These are phyloP conservation scores for Hypoxylon sp. DNA, from an alignment of 2,329 filamentous ascomycete species.

Conservation along the genomic window DNA sequence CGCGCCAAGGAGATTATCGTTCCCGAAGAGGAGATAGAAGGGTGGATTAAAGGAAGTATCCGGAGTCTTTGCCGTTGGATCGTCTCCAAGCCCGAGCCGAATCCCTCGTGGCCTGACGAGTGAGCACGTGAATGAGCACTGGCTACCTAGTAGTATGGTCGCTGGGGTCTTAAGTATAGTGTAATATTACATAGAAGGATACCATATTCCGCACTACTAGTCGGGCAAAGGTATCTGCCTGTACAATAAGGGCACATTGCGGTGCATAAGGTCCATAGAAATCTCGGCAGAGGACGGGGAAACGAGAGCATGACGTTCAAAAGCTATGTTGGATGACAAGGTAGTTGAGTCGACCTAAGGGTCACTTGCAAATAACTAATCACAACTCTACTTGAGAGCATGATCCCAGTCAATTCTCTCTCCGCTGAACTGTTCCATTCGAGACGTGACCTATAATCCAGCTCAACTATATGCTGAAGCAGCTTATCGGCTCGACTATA, in stretches of 20 bases:
- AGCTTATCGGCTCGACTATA: background rate
- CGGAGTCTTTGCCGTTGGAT: conserved; percentile 67
- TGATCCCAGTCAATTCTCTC: background rate
- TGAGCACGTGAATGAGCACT: conserved; percentile 2
- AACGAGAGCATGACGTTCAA: conserved; percentile 1
- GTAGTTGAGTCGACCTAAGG: background rate
- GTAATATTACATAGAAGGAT: conserved; percentile 32
- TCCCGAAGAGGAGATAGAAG: conserved; percentile 76
- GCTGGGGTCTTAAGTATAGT: conserved; percentile 6
- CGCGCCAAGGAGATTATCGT: conserved; percentile 72
- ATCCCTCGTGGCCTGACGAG: conserved; percentile 45
- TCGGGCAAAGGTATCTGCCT: conserved; percentile 1
- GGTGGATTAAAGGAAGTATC: conserved; percentile 73
- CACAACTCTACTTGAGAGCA: conserved; percentile 41
- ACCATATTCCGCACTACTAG: conserved; percentile 19
- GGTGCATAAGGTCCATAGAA: conserved; percentile 24
- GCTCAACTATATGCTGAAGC: background rate
- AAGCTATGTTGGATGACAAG: conserved; percentile 5
- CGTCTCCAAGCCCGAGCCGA: conserved; percentile 57
- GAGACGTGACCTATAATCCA: background rate
- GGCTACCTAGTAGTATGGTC: background rate
- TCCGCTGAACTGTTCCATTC: background rate
- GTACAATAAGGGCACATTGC: conserved; percentile 16
- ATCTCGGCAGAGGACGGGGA: background rate
- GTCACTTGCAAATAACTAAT: conserved; percentile 24